These are phyloP conservation scores for Apiotrichum laibachii DNA, from an alignment of 1,284 basidiomycete genomes.

Conservation along the genomic window DNA sequence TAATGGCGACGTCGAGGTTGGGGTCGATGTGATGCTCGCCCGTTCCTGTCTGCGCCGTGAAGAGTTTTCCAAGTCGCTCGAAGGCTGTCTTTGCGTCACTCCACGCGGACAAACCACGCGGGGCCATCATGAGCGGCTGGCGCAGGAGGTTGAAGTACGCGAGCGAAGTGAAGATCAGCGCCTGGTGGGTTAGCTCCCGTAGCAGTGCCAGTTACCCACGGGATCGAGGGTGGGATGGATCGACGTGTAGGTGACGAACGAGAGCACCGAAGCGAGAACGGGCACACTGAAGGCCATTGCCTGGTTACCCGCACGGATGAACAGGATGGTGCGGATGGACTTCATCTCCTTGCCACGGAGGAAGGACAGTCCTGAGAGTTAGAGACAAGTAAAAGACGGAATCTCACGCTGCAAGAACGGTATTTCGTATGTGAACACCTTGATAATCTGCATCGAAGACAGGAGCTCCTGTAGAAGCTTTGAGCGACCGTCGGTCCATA, in stretches of 20 bases:
- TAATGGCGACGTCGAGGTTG: slow-evolving; percentile 56
- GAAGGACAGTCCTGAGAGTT: slow-evolving; percentile 56
- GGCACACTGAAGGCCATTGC: slow-evolving; percentile 42
- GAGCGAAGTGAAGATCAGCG: slow-evolving; percentile 67
- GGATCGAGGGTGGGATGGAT: slow-evolving; percentile 59
- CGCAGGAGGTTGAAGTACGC: slow-evolving; percentile 66
- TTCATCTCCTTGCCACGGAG: slow-evolving; percentile 60
- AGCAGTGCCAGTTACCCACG: slow-evolving; percentile 44
- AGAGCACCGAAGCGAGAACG: slow-evolving; percentile 68
- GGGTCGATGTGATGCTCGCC: slow-evolving; percentile 53
- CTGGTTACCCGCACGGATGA: slow-evolving; percentile 61
- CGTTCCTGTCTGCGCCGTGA: slow-evolving; percentile 59
- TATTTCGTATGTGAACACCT: slow-evolving; percentile 69
- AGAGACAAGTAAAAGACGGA: neutral
- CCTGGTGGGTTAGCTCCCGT: slow-evolving; percentile 19
- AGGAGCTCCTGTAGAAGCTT: slow-evolving; percentile 75
- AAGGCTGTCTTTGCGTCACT: slow-evolving; percentile 66
- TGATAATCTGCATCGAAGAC: slow-evolving; percentile 69
- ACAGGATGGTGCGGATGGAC: slow-evolving; percentile 60
- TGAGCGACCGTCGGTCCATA: slow-evolving; percentile 77
- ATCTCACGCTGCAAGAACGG: slow-evolving; percentile 62
- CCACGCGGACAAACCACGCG: slow-evolving; percentile 62
- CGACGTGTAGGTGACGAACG: slow-evolving; percentile 69
- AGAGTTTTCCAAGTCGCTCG: slow-evolving; percentile 56
- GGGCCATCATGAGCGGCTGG: slow-evolving; percentile 68